Evolutionary conservation across 371 early-diverging fungal species (phyloP).

Genomic region (Caulochytrium protostelioides): DNA sequence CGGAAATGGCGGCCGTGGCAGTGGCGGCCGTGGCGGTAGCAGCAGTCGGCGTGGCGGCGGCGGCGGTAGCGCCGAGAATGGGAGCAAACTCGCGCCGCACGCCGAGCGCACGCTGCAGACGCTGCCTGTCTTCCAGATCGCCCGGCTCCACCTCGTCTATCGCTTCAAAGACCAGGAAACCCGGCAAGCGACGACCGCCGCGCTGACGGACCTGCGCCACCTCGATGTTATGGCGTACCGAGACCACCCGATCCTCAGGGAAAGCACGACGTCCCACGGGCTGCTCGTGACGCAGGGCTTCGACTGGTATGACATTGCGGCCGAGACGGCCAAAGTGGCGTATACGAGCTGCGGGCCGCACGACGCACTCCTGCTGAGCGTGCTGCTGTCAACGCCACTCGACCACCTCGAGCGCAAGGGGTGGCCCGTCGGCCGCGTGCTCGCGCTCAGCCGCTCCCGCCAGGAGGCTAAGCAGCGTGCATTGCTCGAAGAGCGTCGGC

Average conservation of each 20-base stretch:
- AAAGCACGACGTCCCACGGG: slow-evolving; percentile 10
- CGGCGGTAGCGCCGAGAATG: too few species aligned
- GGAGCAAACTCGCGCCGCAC: too few species aligned
- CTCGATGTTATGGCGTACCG: slow-evolving; percentile 9
- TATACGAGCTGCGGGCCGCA: slow-evolving; percentile 38
- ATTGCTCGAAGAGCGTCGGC: too few species aligned
- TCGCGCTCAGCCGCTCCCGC: too few species aligned
- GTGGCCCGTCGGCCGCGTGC: slow-evolving; percentile 72
- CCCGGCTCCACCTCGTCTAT: too few species aligned
- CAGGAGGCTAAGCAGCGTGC: too few species aligned
- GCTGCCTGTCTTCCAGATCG: slow-evolving; percentile 28
- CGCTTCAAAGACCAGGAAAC: slow-evolving; percentile 25
- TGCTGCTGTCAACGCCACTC: slow-evolving; percentile 39
- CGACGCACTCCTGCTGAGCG: slow-evolving; percentile 39
- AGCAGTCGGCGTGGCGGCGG: too few species aligned
- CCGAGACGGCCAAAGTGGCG: slow-evolving; percentile 16
- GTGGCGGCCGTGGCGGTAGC: too few species aligned
- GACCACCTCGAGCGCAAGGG: slow-evolving; percentile 37
- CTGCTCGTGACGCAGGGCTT: background rate
- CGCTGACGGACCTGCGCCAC: slow-evolving; percentile 9
- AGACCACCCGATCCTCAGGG: slow-evolving; percentile 21
- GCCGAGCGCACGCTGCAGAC: slow-evolving; percentile 11
- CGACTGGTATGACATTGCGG: slow-evolving; percentile 1
- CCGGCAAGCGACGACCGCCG: slow-evolving; percentile 41
- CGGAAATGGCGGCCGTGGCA: too few species aligned